Evolutionary conservation across 1,284 basidiomycete genomes (phyloP).

Genomic region (Apiotrichum veenhuisii): DNA sequence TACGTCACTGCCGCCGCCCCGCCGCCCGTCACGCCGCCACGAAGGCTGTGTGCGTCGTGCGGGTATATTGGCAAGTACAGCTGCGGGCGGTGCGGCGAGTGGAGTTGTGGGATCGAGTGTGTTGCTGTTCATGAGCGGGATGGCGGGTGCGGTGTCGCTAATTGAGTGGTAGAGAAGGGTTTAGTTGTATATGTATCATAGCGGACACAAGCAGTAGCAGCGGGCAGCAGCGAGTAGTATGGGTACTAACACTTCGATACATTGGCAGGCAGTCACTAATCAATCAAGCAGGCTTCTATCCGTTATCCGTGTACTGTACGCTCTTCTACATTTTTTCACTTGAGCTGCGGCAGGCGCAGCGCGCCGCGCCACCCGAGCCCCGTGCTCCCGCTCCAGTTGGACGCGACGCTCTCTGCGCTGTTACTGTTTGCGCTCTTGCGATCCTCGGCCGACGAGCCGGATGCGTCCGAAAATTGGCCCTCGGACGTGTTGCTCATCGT

Average conservation of each 20-base stretch:
- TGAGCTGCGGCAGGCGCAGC: not conserved
- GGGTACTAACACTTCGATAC: too few relatives aligned
- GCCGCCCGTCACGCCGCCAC: conserved; percentile 28
- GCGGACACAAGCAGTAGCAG: too few relatives aligned
- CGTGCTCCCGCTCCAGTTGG: not conserved
- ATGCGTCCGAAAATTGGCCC: not conserved
- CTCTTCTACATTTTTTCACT: too few relatives aligned
- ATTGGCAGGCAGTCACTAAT: too few relatives aligned
- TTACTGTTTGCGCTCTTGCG: not conserved
- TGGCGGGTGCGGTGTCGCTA: conserved; percentile 41
- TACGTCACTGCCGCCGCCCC: conserved; percentile 35
- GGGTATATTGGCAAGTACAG: conserved; percentile 40
- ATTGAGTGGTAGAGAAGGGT: not conserved
- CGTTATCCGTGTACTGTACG: too few relatives aligned
- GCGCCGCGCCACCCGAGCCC: not conserved
- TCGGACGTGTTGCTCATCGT: not conserved
- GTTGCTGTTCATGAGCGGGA: conserved; percentile 39
- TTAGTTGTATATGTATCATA: too few relatives aligned
- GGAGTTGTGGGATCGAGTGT: conserved; percentile 37
- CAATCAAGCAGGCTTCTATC: too few relatives aligned
- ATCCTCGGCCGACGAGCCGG: not conserved
- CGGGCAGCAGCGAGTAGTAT: too few relatives aligned
- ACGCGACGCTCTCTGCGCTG: too few relatives aligned
- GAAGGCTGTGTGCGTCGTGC: conserved; percentile 39
- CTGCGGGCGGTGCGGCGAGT: conserved; percentile 40